These are phyloP conservation scores for Colletotrichum sp. DNA, from an alignment of 2,329 filamentous ascomycete species.

Conservation along the genomic window DNA sequence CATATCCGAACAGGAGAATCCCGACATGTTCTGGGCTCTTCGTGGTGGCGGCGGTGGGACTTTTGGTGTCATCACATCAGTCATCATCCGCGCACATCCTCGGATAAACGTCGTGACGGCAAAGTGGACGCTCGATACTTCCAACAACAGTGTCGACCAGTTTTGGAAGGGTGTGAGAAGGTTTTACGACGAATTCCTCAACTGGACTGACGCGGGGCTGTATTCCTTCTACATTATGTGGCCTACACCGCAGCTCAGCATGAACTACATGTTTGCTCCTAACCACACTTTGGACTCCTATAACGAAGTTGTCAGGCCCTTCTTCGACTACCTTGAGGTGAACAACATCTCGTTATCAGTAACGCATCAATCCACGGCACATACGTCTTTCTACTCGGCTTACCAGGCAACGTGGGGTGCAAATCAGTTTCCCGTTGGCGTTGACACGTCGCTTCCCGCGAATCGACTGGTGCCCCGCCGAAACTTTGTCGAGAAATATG, in stretches of 20 bases:
- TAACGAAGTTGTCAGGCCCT: neutral
- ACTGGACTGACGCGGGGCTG: neutral
- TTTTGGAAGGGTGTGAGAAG: neutral
- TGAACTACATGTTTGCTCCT: neutral
- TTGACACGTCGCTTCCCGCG: neutral
- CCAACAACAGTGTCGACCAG: neutral
- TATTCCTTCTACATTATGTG: neutral
- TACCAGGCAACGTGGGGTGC: neutral
- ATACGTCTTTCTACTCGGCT: neutral
- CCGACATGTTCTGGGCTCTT: conserved; percentile 54
- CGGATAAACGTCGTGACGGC: neutral
- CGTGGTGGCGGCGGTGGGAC: conserved; percentile 62
- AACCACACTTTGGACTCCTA: neutral
- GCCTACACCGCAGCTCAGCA: neutral
- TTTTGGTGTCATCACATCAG: conserved; percentile 53
- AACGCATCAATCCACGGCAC: neutral
- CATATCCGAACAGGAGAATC: conserved; percentile 50
- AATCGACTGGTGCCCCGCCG: neutral
- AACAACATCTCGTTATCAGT: neutral
- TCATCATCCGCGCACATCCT: neutral
- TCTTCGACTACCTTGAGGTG: neutral
- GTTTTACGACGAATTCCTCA: neutral
- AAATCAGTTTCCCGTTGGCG: neutral
- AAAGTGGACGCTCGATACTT: neutral
- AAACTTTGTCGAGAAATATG: neutral